Conservation (phyloP, 306 rosid species). For the Hippophae rhamnoides region DNA sequence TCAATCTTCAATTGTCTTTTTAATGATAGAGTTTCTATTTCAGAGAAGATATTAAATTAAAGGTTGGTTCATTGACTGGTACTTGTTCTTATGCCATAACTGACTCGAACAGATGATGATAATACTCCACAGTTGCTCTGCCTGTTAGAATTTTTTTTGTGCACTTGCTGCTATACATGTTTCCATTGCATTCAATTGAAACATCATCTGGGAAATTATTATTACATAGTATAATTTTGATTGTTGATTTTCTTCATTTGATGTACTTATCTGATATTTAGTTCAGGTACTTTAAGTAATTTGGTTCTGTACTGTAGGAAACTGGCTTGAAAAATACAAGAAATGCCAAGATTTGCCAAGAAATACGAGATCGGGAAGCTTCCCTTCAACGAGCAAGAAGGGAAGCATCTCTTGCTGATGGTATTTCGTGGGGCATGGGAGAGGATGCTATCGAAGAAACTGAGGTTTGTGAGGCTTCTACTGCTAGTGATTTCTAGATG, state of each 20-base stretch:
- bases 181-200: too few species aligned
- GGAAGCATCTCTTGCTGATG: slow-evolving; percentile 75
- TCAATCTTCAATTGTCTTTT: too few species aligned
- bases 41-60: too few species aligned
- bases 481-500: neutral
- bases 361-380: slow-evolving; percentile 69
- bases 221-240: too few species aligned
- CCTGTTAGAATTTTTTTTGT: too few species aligned
- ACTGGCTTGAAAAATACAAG: slow-evolving; percentile 39
- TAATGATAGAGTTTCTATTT: too few species aligned
- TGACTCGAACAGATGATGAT: too few species aligned
- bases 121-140: too few species aligned
- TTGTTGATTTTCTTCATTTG: neutral
- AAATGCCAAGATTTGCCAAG: slow-evolving; percentile 55
- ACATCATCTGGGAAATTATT: too few species aligned
- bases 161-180: too few species aligned
- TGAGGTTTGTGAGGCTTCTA: slow-evolving; percentile 47
- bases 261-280: neutral
- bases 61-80: too few species aligned
- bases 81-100: too few species aligned
- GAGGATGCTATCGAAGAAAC: slow-evolving; percentile 95
- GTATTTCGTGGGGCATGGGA: slow-evolving; percentile 95
- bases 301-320: slow-evolving; percentile 42
- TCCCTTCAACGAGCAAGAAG: slow-evolving; percentile 76
- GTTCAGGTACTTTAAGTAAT: neutral